Conservation (phyloP, 345 rosid genomes). For the Aquilaria sinensis region DNA sequence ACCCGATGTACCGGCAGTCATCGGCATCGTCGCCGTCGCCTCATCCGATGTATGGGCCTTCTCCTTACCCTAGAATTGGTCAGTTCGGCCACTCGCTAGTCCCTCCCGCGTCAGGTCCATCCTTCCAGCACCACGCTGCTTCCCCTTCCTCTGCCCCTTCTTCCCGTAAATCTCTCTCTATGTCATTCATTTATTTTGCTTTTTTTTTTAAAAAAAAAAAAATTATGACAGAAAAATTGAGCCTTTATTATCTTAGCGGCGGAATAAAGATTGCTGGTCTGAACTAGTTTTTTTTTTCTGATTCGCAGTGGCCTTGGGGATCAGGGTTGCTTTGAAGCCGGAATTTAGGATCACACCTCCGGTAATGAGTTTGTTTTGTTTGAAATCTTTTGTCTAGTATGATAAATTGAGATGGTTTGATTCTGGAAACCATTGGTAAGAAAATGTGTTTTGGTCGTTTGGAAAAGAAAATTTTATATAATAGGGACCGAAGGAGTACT, state of each 20-base stretch:
- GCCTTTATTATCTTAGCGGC: neutral
- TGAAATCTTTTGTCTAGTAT: too few species aligned
- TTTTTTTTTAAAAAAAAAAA: too few species aligned
- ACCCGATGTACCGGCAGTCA: slow-evolving; percentile 11
- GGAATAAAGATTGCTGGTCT: too few species aligned
- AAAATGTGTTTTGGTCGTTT: too few species aligned
- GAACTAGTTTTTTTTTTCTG: neutral
- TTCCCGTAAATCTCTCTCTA: slow-evolving; percentile 29
- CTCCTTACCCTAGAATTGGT: slow-evolving; percentile 64
- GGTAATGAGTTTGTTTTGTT: neutral
- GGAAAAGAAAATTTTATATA: too few species aligned
- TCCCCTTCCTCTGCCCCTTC: slow-evolving; percentile 30
- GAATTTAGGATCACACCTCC: slow-evolving; percentile 83
- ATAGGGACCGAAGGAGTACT: too few species aligned
- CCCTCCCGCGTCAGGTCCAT: slow-evolving; percentile 38
- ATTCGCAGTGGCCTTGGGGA: slow-evolving; percentile 69
- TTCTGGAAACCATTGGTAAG: neutral
- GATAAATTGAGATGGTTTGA: neutral
- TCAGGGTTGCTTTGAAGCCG: slow-evolving; percentile 64
- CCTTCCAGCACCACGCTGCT: slow-evolving; percentile 33
- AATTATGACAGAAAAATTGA: too few species aligned
- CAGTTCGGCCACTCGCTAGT: slow-evolving; percentile 30
- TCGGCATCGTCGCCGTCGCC: slow-evolving; percentile 13
- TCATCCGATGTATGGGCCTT: slow-evolving; percentile 43
- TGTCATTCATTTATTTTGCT: neutral